A percentile compares a stretch with the other conserved stretches of the same genome.
Conservation (phyloP, 768 basidiomycete species). For the Calocybe gangraenosa region DNA sequence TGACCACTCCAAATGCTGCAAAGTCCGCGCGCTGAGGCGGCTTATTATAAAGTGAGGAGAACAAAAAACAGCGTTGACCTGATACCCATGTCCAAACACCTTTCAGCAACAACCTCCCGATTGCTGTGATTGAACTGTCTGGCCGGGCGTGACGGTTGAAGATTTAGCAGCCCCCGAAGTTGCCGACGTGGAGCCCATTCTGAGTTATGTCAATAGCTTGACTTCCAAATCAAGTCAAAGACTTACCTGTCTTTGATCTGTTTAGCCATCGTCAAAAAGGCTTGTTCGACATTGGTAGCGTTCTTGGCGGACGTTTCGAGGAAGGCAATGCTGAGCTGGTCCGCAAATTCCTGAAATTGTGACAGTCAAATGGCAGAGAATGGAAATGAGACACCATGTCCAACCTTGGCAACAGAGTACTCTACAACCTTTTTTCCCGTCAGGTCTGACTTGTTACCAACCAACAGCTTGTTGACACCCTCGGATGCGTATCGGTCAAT, state of each 20-base stretch:
- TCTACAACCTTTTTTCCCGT: slow-evolving; percentile 95
- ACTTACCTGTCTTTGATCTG: slow-evolving; percentile 85
- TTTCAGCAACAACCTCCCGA: slow-evolving; percentile 77
- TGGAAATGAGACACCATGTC: slow-evolving; percentile 4
- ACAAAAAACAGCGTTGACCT: background rate
- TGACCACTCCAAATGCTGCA: slow-evolving; percentile 17
- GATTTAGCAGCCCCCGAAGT: slow-evolving; percentile 76
- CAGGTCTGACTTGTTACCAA: slow-evolving; percentile 99
- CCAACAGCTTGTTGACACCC: slow-evolving; percentile 96
- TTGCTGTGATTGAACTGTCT: slow-evolving; percentile 75
- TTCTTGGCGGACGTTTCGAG: slow-evolving; percentile 99
- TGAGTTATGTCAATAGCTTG: slow-evolving; percentile 22
- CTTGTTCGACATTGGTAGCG: slow-evolving; percentile 97
- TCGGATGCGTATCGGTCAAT: slow-evolving; percentile 96
- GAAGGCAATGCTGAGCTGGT: slow-evolving; percentile 91
- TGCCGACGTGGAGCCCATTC: slow-evolving; percentile 82
- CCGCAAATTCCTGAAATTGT: slow-evolving; percentile 79
- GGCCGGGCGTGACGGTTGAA: slow-evolving; percentile 79
- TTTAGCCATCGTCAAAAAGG: slow-evolving; percentile 98
- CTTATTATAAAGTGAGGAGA: slow-evolving; percentile 8
- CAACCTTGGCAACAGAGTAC: slow-evolving; percentile 81
- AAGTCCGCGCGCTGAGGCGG: slow-evolving; percentile 12
- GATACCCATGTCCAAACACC: slow-evolving; percentile 1
- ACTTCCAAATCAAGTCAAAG: no score
- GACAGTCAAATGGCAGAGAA: background rate